Evolutionary conservation across 176 grass and related monocot genomes (phyloP).

Genomic region (Aegilops umbellulata): DNA sequence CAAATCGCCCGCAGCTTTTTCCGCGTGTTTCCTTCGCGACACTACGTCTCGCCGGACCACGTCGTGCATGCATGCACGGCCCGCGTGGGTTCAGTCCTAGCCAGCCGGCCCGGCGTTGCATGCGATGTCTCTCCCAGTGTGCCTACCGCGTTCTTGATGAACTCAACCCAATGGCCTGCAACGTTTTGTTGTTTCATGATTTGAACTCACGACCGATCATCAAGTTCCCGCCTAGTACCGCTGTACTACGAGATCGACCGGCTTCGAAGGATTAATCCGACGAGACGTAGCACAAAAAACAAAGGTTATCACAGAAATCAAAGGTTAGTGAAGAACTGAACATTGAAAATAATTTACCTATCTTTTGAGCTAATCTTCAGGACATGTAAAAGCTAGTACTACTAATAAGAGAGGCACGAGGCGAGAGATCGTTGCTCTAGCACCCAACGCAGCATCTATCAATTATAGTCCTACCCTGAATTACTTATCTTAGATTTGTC

Average conservation of each 20-base stretch:
- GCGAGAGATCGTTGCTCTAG: background rate
- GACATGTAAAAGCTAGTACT: background rate
- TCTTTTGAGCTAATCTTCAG: background rate
- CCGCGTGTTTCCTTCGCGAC: background rate
- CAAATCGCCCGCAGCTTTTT: conserved; percentile 25
- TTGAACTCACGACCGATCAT: background rate
- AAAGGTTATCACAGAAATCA: background rate
- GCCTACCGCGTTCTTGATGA: background rate
- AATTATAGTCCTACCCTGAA: too few species aligned
- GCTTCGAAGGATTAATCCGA: background rate
- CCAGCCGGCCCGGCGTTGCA: background rate
- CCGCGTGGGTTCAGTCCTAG: conserved; percentile 19
- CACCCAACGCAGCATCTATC: background rate
- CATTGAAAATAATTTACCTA: background rate
- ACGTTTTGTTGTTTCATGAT: background rate
- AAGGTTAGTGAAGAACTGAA: background rate
- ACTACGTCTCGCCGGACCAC: conserved; percentile 13
- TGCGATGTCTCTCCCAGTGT: background rate
- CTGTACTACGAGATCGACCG: too few species aligned
- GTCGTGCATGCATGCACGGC: background rate
- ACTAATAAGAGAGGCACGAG: background rate
- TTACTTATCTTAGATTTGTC: too few species aligned
- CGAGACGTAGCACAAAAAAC: background rate
- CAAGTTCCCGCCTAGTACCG: background rate
- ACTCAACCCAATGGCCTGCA: background rate